These are phyloP conservation scores for Penicillium sp. DNA, from an alignment of 2,329 filamentous ascomycete genomes.

Conservation along the genomic window DNA sequence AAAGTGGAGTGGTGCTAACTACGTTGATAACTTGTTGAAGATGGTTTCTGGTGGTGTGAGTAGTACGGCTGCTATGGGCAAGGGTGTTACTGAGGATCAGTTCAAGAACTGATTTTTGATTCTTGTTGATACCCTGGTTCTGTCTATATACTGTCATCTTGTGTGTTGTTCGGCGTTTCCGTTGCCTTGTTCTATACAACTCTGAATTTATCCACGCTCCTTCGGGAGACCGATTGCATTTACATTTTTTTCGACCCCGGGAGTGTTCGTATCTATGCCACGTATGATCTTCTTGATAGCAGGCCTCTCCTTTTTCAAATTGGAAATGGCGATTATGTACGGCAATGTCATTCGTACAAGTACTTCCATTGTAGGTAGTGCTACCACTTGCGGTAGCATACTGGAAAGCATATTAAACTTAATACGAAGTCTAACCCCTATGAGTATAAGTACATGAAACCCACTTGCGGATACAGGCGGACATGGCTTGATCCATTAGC, in stretches of 20 bases:
- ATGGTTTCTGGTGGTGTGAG: slow-evolving; percentile 95
- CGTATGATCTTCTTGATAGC: no score
- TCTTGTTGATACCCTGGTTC: slow-evolving; percentile 9
- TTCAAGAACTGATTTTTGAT: slow-evolving; percentile 60
- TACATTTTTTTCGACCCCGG: not conserved
- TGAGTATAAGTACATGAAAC: not conserved
- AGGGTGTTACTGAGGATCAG: slow-evolving; percentile 97
- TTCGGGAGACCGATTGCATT: not conserved
- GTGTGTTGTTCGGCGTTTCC: slow-evolving; percentile 14
- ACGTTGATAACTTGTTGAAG: slow-evolving; percentile 92
- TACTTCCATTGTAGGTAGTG: not conserved
- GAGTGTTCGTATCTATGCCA: not conserved
- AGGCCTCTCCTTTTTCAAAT: no score
- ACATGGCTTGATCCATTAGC: not conserved
- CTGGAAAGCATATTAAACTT: not conserved
- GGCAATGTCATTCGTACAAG: not conserved
- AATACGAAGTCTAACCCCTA: not conserved
- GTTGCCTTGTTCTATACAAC: slow-evolving; percentile 5
- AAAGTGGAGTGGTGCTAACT: slow-evolving; percentile 96
- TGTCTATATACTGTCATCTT: slow-evolving; percentile 12
- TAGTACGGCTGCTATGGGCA: slow-evolving; percentile 93
- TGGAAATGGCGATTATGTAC: not conserved
- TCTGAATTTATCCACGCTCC: slow-evolving; percentile 17
- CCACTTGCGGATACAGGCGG: not conserved
- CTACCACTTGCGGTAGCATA: not conserved